These are phyloP conservation scores for Fusarium sp. DNA, from an alignment of 2,329 filamentous ascomycete genomes.

Conservation along the genomic window DNA sequence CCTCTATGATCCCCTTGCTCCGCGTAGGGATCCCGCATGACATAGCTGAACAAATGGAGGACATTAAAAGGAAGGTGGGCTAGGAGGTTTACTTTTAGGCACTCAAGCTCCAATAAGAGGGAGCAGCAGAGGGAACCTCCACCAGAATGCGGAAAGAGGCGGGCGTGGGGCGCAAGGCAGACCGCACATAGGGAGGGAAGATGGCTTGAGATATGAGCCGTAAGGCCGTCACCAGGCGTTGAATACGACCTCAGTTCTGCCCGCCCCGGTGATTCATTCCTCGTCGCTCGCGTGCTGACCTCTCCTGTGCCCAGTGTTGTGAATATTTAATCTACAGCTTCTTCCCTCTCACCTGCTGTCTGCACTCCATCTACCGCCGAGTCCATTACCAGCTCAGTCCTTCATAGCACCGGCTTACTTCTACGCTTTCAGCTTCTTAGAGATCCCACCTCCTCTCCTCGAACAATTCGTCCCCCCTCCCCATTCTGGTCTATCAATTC, in stretches of 20 bases:
- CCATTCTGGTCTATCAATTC: slow-evolving; percentile 10
- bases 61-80: too few relatives aligned
- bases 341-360: slow-evolving; percentile 41
- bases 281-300: slow-evolving; percentile 30
- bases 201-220: background rate
- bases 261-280: slow-evolving; percentile 3
- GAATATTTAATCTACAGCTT: slow-evolving; percentile 49
- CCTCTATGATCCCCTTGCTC: too few relatives aligned
- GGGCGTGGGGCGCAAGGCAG: background rate
- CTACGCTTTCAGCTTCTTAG: slow-evolving; percentile 16
- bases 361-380: slow-evolving; percentile 38
- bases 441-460: slow-evolving; percentile 12
- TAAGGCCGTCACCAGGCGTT: background rate
- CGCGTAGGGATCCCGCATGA: too few relatives aligned
- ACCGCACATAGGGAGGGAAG: background rate
- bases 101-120: background rate
- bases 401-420: slow-evolving; percentile 3
- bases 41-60: too few relatives aligned
- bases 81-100: background rate
- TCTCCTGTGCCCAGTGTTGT: background rate
- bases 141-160: background rate
- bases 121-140: background rate
- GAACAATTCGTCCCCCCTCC: background rate
- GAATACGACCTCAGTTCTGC: slow-evolving; percentile 7
- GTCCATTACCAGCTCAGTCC: slow-evolving; percentile 25